Evolutionary conservation across 306 rosid genomes (phyloP).

Genomic region (Oxytropis ochrocephala): DNA sequence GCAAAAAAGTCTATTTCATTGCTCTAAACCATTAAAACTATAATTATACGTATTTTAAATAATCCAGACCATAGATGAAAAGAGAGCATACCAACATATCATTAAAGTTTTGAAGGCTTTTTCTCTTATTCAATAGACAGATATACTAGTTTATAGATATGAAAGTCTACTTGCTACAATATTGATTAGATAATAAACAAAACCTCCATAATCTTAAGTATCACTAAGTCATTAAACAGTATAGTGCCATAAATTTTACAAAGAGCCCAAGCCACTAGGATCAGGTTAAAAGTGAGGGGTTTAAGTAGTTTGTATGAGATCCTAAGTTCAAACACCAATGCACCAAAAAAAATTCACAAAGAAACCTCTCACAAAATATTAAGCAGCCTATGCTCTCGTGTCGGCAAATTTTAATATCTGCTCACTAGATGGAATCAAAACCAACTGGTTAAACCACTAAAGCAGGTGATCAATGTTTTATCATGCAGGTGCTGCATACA

Average conservation of each 20-base stretch:
- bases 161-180: background rate
- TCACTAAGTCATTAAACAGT: background rate
- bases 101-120: background rate
- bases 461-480: constrained; percentile 15
- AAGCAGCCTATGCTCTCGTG: constrained; percentile 4
- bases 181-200: background rate
- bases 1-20: constrained; percentile 15
- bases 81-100: constrained; percentile 7
- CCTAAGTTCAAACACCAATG: background rate
- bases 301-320: background rate
- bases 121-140: too few species aligned
- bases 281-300: background rate
- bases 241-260: constrained; percentile 9
- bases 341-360: background rate
- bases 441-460: constrained; percentile 12
- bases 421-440: background rate
- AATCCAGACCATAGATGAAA: constrained; percentile 13
- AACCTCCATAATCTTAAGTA: background rate
- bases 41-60: constrained; percentile 10
- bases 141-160: too few species aligned
- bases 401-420: background rate
- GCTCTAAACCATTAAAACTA: constrained; percentile 12
- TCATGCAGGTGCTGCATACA: background rate
- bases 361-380: background rate
- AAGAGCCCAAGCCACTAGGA: background rate